Evolutionary conservation across 23 red algal genomes (phyloP).

Genomic region (Gracilaria gracilis): DNA sequence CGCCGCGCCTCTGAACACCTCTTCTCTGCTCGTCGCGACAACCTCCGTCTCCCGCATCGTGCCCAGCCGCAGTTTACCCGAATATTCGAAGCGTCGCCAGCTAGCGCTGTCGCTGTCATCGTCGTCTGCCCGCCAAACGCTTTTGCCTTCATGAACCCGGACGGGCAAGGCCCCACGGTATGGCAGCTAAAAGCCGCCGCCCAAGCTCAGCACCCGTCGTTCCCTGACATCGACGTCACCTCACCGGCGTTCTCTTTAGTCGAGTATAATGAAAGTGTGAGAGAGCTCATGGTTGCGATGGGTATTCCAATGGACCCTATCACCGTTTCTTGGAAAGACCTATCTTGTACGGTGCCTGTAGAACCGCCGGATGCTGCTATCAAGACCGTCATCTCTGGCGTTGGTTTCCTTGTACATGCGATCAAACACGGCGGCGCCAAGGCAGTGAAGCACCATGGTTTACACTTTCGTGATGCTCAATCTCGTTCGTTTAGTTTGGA

Average conservation of each 20-base stretch:
- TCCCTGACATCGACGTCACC: conserved; percentile 34
- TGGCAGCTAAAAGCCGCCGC: conserved; percentile 1
- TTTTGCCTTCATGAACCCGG: neutral
- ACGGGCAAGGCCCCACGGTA: neutral
- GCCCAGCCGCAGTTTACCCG: neutral
- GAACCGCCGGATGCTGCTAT: conserved; percentile 17
- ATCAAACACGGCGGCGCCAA: conserved; percentile 49
- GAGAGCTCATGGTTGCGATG: conserved; percentile 17
- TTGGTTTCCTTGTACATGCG: neutral
- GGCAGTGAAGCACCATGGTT: neutral
- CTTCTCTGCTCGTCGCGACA: neutral
- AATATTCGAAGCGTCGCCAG: neutral
- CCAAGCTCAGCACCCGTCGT: conserved; percentile 18
- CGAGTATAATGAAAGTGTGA: neutral
- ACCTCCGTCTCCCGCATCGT: neutral
- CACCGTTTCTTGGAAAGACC: conserved; percentile 40
- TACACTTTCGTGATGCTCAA: neutral
- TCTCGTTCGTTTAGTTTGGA: neutral
- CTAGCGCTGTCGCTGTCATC: neutral
- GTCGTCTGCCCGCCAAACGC: neutral
- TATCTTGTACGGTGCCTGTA: conserved; percentile 51
- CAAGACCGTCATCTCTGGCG: conserved; percentile 33
- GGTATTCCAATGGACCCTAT: conserved; percentile 35
- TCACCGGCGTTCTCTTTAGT: conserved; percentile 13
- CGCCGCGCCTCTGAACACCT: too few relatives aligned